Evolutionary conservation across 495 filamentous ascomycete genomes (phyloP), one percentile per base, ranked within the genome.

Genomic region (Neurospora sp.): DNA sequence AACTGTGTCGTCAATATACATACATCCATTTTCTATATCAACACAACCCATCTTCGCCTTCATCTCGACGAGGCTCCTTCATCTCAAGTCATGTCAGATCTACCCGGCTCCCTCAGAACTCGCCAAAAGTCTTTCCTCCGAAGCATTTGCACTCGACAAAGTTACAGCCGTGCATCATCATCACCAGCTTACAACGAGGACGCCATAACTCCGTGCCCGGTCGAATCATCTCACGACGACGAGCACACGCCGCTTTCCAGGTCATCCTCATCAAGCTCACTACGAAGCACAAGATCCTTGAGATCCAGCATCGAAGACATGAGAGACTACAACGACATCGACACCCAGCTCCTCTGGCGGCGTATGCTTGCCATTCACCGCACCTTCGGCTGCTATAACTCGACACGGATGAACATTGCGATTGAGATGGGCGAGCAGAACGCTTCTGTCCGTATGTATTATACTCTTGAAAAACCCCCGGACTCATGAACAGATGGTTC

Each of bases 351-450:
- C 38, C 77, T 85, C 22, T 85, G 83, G 83, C 74, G 77, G 68
- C 81, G 82, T 37, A 85, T 85, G 83, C 77, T 85, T 31, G 79
- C 78, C 16, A 79, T 85, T 12, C 83, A 85, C 74, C 73, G 74
- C 44, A 79, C 73, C 27, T 85, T 82, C 39, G 81, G 82, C 9
- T 85, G 83, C 74, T 85, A 85, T 71, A 83, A 83, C 53, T 84
- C 82, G 8, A 81, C 83, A 22, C 74, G 83, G 37, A 84, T 85
- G 83, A 77, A 77, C 35, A 81, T 82, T 14, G 83, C 83, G 6
- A 72, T 85, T 31, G 81, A 80, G 10, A 78, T 75, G n/a, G 80
- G 77, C 9, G 77, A 75, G 16, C 75, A 78, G 31, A 77, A 61
- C 22, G 59, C 77, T 39, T 61, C 74, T 79, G 38, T 76, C 40